These are phyloP conservation scores for Exophiala dermatitidis DNA, from an alignment of 2,329 filamentous ascomycete species.

Conservation along the genomic window DNA sequence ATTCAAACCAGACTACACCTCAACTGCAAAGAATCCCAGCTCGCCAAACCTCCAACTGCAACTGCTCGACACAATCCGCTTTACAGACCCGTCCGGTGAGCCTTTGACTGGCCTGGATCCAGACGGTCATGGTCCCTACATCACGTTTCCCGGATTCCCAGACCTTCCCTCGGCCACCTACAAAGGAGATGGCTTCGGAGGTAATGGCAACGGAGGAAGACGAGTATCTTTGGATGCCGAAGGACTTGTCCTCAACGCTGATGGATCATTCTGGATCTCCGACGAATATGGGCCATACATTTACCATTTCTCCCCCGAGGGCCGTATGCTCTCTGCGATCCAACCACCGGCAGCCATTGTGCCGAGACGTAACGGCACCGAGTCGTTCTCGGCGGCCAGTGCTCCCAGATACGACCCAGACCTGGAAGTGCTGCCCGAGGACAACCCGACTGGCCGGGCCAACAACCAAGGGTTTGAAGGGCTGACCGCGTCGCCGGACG, in stretches of 20 bases:
- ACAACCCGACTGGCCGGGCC: conserved; percentile 55
- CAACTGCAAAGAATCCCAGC: conserved; percentile 43
- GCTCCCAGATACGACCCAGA: conserved; percentile 54
- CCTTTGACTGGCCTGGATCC: conserved; percentile 60
- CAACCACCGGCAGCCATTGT: conserved; percentile 58
- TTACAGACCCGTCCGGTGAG: conserved; percentile 55
- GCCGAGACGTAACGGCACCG: conserved; percentile 54
- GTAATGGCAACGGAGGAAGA: conserved; percentile 51
- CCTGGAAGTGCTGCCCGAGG: conserved; percentile 45
- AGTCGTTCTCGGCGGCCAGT: conserved; percentile 58
- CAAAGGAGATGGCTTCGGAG: conserved; percentile 61
- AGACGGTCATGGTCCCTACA: conserved; percentile 44
- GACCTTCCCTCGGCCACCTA: conserved; percentile 58
- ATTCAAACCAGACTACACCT: conserved; percentile 48
- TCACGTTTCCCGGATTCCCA: conserved; percentile 53
- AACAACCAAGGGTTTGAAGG: conserved; percentile 75
- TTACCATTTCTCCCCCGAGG: conserved; percentile 55
- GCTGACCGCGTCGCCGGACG: conserved; percentile 55
- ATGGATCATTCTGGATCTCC: conserved; percentile 60
- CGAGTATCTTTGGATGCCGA: conserved; percentile 59
- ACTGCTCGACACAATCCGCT: conserved; percentile 59
- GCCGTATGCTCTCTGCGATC: conserved; percentile 57
- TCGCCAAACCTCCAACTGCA: conserved; percentile 54
- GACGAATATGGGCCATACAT: conserved; percentile 67
- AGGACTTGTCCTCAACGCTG: conserved; percentile 54